phyloP scores from a whole-genome alignment of 2,329 filamentous ascomycete species.

The Penicillium hordei region DNA sequence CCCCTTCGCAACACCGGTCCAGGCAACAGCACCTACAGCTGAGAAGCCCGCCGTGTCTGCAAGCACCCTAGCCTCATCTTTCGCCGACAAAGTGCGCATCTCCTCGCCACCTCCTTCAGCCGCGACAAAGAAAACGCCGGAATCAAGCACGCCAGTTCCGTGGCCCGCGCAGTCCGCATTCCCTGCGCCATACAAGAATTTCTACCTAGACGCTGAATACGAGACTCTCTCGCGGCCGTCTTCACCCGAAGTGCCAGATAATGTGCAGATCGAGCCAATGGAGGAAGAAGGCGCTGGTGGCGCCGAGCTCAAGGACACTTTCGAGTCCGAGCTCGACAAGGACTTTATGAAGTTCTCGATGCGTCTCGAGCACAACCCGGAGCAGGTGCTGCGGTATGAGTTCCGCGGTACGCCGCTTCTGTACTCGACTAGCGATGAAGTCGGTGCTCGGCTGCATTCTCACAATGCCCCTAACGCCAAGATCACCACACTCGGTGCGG shows the following conservation, averaged over 20 bases:
- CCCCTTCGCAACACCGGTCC: slow-evolving; percentile 58
- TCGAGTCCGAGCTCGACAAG: slow-evolving; percentile 72
- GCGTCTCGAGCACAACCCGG: slow-evolving; percentile 74
- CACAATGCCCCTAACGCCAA: slow-evolving; percentile 26
- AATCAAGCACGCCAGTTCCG: slow-evolving; percentile 62
- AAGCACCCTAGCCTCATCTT: slow-evolving; percentile 70
- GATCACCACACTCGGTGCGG: slow-evolving; percentile 27
- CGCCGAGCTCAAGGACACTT: slow-evolving; percentile 64
- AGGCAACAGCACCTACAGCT: slow-evolving; percentile 36
- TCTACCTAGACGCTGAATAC: slow-evolving; percentile 87
- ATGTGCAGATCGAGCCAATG: slow-evolving; percentile 46
- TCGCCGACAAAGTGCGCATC: slow-evolving; percentile 67
- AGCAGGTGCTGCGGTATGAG: slow-evolving; percentile 80
- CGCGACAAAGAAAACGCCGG: slow-evolving; percentile 30
- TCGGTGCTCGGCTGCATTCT: slow-evolving; percentile 63
- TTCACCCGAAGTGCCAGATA: slow-evolving; percentile 49
- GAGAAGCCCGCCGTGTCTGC: slow-evolving; percentile 38
- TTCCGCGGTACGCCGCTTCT: slow-evolving; percentile 71
- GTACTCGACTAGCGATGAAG: slow-evolving; percentile 73
- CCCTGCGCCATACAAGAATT: slow-evolving; percentile 70
- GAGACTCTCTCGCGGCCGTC: slow-evolving; percentile 70
- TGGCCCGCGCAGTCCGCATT: slow-evolving; percentile 71
- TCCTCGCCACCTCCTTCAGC: slow-evolving; percentile 31
- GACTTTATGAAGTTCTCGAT: slow-evolving; percentile 80
- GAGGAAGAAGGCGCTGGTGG: slow-evolving; percentile 37